A percentile compares a stretch with the other conserved stretches of the same genome.
These are phyloP conservation scores for Gryganskiella cystojenkinii DNA, from an alignment of 192 early-diverging fungal genomes.

Conservation along the genomic window DNA sequence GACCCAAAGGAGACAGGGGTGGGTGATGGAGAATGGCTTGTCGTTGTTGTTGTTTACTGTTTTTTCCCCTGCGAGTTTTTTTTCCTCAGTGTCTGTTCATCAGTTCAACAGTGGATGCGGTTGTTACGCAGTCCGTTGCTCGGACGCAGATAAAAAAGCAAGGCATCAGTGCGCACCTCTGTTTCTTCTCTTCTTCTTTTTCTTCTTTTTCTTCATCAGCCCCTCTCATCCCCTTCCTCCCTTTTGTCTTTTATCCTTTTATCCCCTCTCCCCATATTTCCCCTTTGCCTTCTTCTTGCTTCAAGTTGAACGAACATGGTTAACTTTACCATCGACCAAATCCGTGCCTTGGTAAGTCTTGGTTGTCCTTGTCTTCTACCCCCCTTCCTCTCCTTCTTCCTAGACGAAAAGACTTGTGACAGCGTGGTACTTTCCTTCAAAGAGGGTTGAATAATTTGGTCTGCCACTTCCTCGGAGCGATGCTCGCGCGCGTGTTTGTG, in stretches of 20 bases:
- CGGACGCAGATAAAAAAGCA: neutral
- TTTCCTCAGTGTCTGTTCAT: too few species aligned
- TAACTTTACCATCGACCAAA: conserved; percentile 57
- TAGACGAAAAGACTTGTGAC: neutral
- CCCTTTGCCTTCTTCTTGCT: neutral
- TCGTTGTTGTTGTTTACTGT: neutral
- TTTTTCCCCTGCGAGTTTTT: neutral
- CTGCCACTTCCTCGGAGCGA: too few species aligned
- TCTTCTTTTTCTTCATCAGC: neutral
- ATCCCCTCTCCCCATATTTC: neutral
- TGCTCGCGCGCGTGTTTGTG: too few species aligned
- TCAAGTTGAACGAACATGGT: conserved; percentile 48
- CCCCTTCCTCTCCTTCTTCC: neutral
- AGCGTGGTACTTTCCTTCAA: too few species aligned
- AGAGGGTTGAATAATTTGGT: too few species aligned
- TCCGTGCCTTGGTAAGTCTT: conserved; percentile 52
- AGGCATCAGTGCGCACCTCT: neutral
- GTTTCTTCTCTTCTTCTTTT: neutral
- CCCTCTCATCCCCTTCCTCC: neutral
- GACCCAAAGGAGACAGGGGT: neutral
- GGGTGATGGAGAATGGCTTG: neutral
- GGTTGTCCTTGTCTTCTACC: neutral
- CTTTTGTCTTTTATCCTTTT: too few species aligned
- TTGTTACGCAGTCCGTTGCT: too few species aligned
- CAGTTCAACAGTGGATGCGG: too few species aligned